Evolutionary conservation across 192 early-diverging fungal species (phyloP).

Genomic region (Entophlyctis luteolus): DNA sequence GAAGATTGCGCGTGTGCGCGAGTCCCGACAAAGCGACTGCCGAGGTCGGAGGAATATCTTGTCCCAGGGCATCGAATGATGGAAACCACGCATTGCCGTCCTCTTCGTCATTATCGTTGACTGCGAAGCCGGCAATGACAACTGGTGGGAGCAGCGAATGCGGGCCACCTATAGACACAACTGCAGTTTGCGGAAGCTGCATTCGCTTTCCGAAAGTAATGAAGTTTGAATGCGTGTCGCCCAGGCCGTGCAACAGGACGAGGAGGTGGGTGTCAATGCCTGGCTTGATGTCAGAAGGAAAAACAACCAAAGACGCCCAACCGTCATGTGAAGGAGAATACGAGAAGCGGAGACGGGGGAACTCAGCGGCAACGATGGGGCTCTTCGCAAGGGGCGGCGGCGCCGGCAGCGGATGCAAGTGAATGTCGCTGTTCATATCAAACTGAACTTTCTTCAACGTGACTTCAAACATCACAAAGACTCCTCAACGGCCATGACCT

Average conservation of each 20-base stretch:
- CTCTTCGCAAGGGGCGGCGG: not conserved
- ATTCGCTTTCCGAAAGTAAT: conserved; percentile 54
- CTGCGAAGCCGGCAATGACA: no score
- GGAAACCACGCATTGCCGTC: conserved; percentile 67
- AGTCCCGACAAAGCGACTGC: conserved; percentile 44
- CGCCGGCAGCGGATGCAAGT: not conserved
- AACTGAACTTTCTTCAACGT: no score
- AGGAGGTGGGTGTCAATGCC: conserved; percentile 62
- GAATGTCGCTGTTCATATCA: no score
- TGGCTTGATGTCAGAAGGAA: not conserved
- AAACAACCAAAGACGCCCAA: not conserved
- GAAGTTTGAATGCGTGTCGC: conserved; percentile 64
- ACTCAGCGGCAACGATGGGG: not conserved
- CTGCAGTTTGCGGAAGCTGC: conserved; percentile 65
- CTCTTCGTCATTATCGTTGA: no score
- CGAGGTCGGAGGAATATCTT: conserved; percentile 32
- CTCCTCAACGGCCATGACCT: not conserved
- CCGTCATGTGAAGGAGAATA: not conserved
- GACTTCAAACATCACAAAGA: no score
- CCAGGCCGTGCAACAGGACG: conserved; percentile 71
- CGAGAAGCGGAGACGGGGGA: not conserved
- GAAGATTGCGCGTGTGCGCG: conserved; percentile 36
- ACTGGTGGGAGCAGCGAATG: conserved; percentile 43
- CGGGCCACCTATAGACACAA: conserved; percentile 30
- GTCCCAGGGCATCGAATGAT: conserved; percentile 53